Conservation (phyloP, 331 rosid genomes). For the Quercus tomentella region DNA sequence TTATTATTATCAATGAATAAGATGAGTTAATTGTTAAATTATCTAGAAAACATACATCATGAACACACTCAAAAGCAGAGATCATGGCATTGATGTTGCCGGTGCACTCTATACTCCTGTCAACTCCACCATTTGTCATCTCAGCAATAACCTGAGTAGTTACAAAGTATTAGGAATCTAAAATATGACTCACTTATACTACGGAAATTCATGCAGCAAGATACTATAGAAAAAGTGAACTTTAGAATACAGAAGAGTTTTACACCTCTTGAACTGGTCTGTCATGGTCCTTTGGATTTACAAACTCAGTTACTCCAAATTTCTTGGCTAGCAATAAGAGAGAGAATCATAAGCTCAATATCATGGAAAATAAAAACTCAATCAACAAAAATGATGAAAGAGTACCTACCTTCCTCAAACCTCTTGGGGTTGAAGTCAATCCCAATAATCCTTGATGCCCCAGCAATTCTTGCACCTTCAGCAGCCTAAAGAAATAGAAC, state of each 20-base stretch:
- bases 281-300: constrained; percentile 41
- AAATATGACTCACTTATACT: too few relatives aligned
- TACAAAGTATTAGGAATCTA: not conserved
- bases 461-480: constrained; percentile 48
- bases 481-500: constrained; percentile 32
- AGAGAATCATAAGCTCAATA: not conserved
- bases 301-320: constrained; percentile 44
- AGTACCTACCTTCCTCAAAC: constrained; percentile 35
- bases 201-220: not conserved
- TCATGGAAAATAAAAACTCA: not conserved
- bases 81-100: constrained; percentile 34
- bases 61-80: constrained; percentile 44
- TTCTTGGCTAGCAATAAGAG: constrained; percentile 29
- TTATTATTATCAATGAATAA: too few relatives aligned
- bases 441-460: constrained; percentile 51
- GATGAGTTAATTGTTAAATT: too few relatives aligned
- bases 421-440: constrained; percentile 29
- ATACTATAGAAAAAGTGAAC: not conserved
- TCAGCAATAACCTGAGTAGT: constrained; percentile 37
- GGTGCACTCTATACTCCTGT: constrained; percentile 42
- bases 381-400: not conserved
- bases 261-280: constrained; percentile 41
- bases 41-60: constrained; percentile 32
- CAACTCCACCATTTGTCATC: constrained; percentile 49
- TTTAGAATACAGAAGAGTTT: not conserved